A percentile compares a stretch with the other conserved stretches of the same genome.
Conservation (phyloP, 2,329 filamentous ascomycete genomes). For the Colletotrichum sp. region DNA sequence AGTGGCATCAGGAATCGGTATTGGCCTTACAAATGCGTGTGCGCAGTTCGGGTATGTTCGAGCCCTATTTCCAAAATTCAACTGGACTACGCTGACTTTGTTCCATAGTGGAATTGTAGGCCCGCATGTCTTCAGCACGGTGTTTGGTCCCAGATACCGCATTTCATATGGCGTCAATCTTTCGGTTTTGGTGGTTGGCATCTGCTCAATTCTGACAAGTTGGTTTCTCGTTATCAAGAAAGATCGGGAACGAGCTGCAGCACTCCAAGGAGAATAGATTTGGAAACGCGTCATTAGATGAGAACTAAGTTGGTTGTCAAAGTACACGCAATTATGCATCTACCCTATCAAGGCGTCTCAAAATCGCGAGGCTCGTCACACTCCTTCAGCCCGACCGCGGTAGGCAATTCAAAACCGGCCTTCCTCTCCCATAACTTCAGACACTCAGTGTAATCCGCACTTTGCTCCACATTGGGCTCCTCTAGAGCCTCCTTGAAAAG, state of each 20-base stretch:
- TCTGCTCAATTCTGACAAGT: not conserved
- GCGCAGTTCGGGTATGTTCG: not conserved
- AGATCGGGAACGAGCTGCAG: not conserved
- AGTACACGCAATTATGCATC: not conserved
- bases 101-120: not conserved
- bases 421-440: not conserved
- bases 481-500: not conserved
- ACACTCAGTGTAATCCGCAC: not conserved
- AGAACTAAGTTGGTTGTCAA: not conserved
- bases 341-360: not conserved
- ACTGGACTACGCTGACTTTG: not conserved
- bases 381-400: not conserved
- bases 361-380: not conserved
- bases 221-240: not conserved
- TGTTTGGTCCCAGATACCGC: not conserved
- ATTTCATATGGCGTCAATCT: not conserved
- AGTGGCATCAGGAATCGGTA: not conserved
- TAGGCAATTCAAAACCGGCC: not conserved
- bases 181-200: not conserved
- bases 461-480: not conserved
- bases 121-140: not conserved
- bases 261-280: not conserved
- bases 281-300: not conserved
- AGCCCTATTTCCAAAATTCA: not conserved
- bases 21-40: not conserved